Conservation (phyloP, 1,284 basidiomycete genomes). For the Tetrapyrgos nigripes region DNA sequence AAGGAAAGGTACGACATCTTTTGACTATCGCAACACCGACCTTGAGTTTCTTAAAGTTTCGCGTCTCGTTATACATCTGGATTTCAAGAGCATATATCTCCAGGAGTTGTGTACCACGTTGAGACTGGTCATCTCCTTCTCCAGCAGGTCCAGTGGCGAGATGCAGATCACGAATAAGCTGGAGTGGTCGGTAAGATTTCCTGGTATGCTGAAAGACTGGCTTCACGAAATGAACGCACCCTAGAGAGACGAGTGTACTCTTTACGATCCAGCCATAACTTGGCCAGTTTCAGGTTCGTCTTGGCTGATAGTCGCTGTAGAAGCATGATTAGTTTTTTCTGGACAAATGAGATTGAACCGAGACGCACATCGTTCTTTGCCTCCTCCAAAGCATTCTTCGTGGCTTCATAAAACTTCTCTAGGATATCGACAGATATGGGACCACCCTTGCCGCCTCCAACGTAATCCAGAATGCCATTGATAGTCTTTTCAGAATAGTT, state of each 20-base stretch:
- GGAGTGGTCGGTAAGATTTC: conserved; percentile 1
- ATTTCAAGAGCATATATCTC: conserved; percentile 99
- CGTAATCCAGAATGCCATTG: conserved; percentile 98
- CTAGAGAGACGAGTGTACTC: conserved; percentile 88
- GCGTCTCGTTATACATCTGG: conserved; percentile 98
- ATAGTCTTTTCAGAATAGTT: conserved; percentile 98
- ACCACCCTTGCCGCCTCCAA: conserved; percentile 89
- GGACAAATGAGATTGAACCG: not conserved
- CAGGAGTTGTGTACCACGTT: conserved; percentile 91
- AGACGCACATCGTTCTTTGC: conserved; percentile 90
- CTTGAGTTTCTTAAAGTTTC: conserved; percentile 96
- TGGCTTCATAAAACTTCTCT: conserved; percentile 95
- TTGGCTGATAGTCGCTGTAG: conserved; percentile 89
- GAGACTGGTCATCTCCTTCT: conserved; percentile 84
- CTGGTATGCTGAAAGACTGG: not conserved
- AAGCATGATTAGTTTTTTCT: not conserved
- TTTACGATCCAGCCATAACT: conserved; percentile 95
- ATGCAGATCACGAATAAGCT: conserved; percentile 81
- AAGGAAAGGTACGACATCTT: not conserved
- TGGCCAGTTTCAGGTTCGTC: conserved; percentile 96
- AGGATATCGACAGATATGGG: conserved; percentile 87
- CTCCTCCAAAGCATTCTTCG: conserved; percentile 88
- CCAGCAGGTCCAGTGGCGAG: conserved; percentile 65
- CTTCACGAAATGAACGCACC: conserved; percentile 48
- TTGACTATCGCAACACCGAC: conserved; percentile 40